phyloP scores from a whole-genome alignment of 2,329 filamentous ascomycete genomes.

The Aureobasidium sp. region DNA sequence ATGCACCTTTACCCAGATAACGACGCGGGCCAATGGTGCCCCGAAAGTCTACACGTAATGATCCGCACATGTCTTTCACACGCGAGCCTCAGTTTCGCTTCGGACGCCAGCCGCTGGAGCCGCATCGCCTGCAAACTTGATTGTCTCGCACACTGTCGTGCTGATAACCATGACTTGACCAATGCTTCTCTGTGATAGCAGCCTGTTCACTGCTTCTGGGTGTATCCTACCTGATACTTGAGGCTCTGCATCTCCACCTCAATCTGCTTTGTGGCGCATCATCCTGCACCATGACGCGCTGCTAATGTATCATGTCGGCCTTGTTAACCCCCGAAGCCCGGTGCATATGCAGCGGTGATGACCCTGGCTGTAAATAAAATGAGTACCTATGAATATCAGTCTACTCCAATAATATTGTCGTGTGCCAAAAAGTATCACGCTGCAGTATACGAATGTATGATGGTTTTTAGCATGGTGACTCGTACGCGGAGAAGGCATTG shows the following conservation, averaged over 20 bases:
- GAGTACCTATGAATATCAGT: not conserved
- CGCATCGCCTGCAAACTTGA: not conserved
- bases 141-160: not conserved
- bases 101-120: not conserved
- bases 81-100: not conserved
- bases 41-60: constrained; percentile 16
- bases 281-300: constrained; percentile 1
- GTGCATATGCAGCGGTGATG: not conserved
- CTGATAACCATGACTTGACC: not conserved
- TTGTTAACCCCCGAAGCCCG: not conserved
- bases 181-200: not conserved
- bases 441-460: too few species aligned
- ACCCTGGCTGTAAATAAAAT: not conserved
- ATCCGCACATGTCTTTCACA: not conserved
- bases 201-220: not conserved
- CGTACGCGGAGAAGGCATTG: too few species aligned
- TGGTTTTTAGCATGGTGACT: too few species aligned
- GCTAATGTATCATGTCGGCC: not conserved
- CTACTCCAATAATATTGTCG: too few species aligned
- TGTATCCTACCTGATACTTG: not conserved
- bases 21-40: not conserved
- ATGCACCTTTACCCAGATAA: constrained; percentile 7
- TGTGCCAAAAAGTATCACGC: not conserved
- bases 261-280: not conserved
- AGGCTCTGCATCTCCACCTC: not conserved